Evolutionary conservation across 371 early-diverging fungal genomes (phyloP).

Genomic region (Apophysomyces ossiformis): DNA sequence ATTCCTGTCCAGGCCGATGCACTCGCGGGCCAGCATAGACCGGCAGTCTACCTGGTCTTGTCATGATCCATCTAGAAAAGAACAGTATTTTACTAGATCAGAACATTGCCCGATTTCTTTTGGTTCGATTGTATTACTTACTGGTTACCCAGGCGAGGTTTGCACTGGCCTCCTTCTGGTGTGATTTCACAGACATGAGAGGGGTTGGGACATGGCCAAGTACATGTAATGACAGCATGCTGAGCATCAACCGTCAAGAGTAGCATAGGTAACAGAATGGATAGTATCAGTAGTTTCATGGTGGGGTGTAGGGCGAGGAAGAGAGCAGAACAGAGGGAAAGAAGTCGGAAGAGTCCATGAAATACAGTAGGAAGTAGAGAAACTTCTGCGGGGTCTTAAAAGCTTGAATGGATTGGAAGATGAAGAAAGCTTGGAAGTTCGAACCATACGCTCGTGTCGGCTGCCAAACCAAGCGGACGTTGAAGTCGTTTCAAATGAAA

Average conservation of each 20-base stretch:
- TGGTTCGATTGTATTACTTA: background rate
- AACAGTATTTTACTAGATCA: background rate
- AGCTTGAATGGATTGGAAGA: constrained; percentile 4
- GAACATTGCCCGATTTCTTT: background rate
- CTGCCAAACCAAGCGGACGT: no score
- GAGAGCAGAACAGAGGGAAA: background rate
- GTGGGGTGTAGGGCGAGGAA: background rate
- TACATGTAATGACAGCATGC: background rate
- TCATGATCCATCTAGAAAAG: constrained; percentile 2
- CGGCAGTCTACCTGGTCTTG: background rate
- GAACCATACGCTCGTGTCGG: no score
- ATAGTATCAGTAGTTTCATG: constrained; percentile 4
- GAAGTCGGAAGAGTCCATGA: background rate
- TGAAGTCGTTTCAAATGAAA: no score
- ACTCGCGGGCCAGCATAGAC: constrained; percentile 1
- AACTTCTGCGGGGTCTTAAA: constrained; percentile 2
- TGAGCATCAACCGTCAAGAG: background rate
- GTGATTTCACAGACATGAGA: constrained; percentile 2
- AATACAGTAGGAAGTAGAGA: background rate
- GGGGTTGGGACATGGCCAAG: constrained; percentile 1
- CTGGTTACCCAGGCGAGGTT: background rate
- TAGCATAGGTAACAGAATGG: background rate
- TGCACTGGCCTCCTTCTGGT: background rate
- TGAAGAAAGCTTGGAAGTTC: constrained; percentile 7
- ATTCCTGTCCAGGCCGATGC: background rate